Conservation (phyloP, 139 green algal species). For the Yamagishiella unicocca region DNA sequence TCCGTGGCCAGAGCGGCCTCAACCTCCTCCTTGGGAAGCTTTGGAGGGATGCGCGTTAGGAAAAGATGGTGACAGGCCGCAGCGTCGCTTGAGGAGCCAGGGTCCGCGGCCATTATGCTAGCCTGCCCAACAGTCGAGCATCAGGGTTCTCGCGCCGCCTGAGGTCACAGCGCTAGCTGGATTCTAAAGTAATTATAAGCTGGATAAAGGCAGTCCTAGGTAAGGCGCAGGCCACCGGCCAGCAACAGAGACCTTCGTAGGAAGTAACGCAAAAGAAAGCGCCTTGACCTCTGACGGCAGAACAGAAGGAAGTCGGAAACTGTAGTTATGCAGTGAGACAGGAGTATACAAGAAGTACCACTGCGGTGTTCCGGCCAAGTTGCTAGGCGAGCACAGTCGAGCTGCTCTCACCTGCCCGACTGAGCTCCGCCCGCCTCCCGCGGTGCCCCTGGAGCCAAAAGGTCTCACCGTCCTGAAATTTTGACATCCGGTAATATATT, state of each 20-base stretch:
- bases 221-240: neutral
- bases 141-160: neutral
- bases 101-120: constrained; percentile 34
- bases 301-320: too few relatives aligned
- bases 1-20: constrained; percentile 13
- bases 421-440: constrained; percentile 2
- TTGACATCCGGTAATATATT: too few relatives aligned
- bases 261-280: too few relatives aligned
- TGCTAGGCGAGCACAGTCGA: neutral
- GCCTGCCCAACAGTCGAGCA: neutral
- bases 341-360: too few relatives aligned
- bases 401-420: constrained; percentile 3
- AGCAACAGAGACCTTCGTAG: neutral
- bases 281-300: too few relatives aligned
- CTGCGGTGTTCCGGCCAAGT: too few relatives aligned
- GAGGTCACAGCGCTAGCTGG: too few relatives aligned
- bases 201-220: too few relatives aligned
- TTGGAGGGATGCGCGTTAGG: constrained; percentile 26
- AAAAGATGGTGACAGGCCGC: constrained; percentile 16
- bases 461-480: too few relatives aligned
- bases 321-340: too few relatives aligned
- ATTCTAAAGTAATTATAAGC: too few relatives aligned
- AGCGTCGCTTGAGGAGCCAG: neutral
- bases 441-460: neutral
- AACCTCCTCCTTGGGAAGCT: constrained; percentile 39